Evolutionary conservation across 177 flowering plant genomes (phyloP).

Genomic region (Vitis hybrid): DNA sequence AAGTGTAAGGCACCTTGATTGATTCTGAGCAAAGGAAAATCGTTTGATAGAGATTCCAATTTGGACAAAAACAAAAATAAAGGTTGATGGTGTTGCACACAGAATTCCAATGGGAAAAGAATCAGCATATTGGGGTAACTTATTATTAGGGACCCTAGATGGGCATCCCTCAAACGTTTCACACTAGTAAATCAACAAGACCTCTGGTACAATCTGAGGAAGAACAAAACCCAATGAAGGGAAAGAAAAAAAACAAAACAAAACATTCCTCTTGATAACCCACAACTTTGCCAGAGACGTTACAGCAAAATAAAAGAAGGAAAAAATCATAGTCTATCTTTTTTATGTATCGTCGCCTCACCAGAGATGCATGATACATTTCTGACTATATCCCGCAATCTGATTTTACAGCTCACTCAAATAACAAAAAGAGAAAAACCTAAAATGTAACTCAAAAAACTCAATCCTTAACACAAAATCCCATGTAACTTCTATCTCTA

Average conservation of each 20-base stretch:
- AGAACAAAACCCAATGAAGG: constrained; percentile 24
- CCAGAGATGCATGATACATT: constrained; percentile 45
- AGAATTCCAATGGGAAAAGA: constrained; percentile 18
- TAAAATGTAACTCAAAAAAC: constrained; percentile 31
- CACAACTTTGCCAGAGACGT: constrained; percentile 25
- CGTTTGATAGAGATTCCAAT: neutral
- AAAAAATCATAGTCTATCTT: constrained; percentile 20
- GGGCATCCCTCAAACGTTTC: constrained; percentile 36
- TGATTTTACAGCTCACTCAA: constrained; percentile 57
- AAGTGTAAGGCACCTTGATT: too few relatives aligned
- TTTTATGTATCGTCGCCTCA: constrained; percentile 29
- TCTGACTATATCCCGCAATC: constrained; percentile 52
- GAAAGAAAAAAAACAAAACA: neutral
- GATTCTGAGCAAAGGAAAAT: neutral
- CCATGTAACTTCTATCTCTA: constrained; percentile 40
- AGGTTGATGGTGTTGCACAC: constrained; percentile 5
- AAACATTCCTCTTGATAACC: constrained; percentile 16
- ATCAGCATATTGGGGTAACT: constrained; percentile 22
- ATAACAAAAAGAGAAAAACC: constrained; percentile 19
- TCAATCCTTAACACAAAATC: constrained; percentile 41
- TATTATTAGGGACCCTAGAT: constrained; percentile 36
- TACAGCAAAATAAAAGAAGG: constrained; percentile 11
- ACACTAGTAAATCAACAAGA: constrained; percentile 35
- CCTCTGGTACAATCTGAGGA: constrained; percentile 27
- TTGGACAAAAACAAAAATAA: neutral